Evolutionary conservation across 1,284 basidiomycete species (phyloP).

Genomic region (Melampsora americana): DNA sequence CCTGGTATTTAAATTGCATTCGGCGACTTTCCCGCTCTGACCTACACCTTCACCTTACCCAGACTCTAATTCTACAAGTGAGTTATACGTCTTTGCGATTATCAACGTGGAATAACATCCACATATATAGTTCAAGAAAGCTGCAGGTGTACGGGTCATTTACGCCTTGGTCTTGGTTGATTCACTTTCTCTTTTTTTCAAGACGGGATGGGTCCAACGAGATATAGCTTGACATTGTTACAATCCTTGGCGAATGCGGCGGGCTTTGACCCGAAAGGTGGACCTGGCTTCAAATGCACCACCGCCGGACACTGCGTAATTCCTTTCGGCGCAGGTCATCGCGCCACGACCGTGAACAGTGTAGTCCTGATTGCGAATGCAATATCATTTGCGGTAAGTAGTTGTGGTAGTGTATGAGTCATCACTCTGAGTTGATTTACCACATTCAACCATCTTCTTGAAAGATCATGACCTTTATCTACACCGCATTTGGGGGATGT

Average conservation of each 20-base stretch:
- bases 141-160: no score
- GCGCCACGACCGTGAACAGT: neutral
- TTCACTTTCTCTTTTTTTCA: neutral
- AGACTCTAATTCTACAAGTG: constrained; percentile 8
- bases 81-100: neutral
- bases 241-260: constrained; percentile 5
- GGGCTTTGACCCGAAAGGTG: neutral
- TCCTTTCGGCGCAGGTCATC: neutral
- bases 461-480: constrained; percentile 9
- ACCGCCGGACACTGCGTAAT: neutral
- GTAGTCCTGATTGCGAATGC: constrained; percentile 6
- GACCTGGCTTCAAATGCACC: neutral
- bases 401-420: neutral
- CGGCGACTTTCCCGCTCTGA: neutral
- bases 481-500: constrained; percentile 3
- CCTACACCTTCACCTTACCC: neutral
- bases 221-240: constrained; percentile 1
- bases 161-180: no score
- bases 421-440: neutral
- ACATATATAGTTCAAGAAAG: no score
- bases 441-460: neutral
- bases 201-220: constrained; percentile 9
- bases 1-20: neutral
- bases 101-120: no score
- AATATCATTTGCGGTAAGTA: neutral